Percentiles rank a stretch among this genome's conserved stretches.
These are phyloP conservation scores for Albizia julibrissin DNA, from an alignment of 306 rosid genomes.

Conservation along the genomic window DNA sequence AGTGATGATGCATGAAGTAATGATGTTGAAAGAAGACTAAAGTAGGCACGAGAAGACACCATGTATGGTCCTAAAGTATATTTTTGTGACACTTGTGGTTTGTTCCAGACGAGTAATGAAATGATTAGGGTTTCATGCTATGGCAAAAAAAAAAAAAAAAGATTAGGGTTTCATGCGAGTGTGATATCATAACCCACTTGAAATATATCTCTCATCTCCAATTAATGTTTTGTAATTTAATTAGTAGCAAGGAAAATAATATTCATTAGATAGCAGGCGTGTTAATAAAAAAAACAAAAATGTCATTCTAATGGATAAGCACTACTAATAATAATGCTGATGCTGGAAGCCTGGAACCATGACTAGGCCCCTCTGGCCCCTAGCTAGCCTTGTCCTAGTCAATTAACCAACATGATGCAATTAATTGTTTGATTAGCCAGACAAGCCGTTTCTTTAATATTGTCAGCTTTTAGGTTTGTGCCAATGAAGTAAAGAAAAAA, in stretches of 20 bases:
- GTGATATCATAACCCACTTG: slow-evolving; percentile 10
- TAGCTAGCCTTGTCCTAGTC: background rate
- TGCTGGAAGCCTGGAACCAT: background rate
- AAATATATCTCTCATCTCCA: background rate
- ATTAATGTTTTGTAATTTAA: background rate
- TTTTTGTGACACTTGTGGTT: background rate
- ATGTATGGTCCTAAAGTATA: background rate
- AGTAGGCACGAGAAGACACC: background rate
- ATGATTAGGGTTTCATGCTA: background rate
- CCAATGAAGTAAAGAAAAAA: background rate
- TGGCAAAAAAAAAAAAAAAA: too few relatives aligned
- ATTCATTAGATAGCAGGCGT: background rate
- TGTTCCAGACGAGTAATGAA: background rate
- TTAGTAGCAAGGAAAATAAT: background rate
- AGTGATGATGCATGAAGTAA: background rate
- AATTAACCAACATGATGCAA: background rate
- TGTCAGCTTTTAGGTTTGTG: background rate
- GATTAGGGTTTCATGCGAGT: background rate
- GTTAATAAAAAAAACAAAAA: background rate
- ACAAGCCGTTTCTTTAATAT: too few relatives aligned
- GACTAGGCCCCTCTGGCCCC: background rate
- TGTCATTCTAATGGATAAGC: background rate
- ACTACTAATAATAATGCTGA: background rate
- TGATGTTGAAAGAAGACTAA: background rate
- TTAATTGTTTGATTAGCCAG: background rate